These are phyloP conservation scores for Pterothamnion heteromorphum DNA, from an alignment of 31 red algal species.

Conservation along the genomic window DNA sequence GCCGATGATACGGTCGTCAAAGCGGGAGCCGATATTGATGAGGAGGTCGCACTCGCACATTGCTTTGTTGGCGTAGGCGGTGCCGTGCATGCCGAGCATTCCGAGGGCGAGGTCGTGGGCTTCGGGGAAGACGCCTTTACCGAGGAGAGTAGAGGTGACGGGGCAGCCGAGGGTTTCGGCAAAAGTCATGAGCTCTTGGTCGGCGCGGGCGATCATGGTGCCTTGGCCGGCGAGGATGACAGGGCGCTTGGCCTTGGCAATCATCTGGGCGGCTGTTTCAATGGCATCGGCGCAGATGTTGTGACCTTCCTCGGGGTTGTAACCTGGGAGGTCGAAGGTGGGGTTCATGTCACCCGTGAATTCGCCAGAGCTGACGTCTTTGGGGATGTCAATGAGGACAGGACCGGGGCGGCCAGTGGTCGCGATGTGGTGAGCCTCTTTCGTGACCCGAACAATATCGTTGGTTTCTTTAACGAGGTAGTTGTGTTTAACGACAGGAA, in stretches of 20 bases:
- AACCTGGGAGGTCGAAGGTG: background rate
- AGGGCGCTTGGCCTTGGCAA: conserved; percentile 14
- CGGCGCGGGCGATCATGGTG: background rate
- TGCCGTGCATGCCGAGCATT: conserved; percentile 54
- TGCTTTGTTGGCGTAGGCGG: background rate
- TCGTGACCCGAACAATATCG: conserved; percentile 22
- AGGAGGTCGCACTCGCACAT: background rate
- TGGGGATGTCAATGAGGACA: conserved; percentile 49
- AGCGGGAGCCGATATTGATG: background rate
- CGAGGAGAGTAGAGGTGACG: conserved; percentile 5
- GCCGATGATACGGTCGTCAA: conserved; percentile 44
- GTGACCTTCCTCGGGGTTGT: background rate
- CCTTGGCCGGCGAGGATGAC: conserved; percentile 14
- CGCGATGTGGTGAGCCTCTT: conserved; percentile 41
- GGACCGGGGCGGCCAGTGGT: conserved; percentile 46
- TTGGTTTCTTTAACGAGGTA: background rate
- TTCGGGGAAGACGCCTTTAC: background rate
- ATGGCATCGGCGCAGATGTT: background rate
- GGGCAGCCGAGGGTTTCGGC: background rate
- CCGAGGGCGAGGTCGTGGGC: background rate
- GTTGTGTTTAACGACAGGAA: conserved; percentile 28
- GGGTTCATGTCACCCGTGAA: background rate
- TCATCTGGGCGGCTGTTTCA: background rate
- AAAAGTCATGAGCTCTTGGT: background rate
- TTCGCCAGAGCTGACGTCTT: background rate